Evolutionary conservation across 1,139 yeast genomes (phyloP).

Genomic region (Suhomyces bokatorum): DNA sequence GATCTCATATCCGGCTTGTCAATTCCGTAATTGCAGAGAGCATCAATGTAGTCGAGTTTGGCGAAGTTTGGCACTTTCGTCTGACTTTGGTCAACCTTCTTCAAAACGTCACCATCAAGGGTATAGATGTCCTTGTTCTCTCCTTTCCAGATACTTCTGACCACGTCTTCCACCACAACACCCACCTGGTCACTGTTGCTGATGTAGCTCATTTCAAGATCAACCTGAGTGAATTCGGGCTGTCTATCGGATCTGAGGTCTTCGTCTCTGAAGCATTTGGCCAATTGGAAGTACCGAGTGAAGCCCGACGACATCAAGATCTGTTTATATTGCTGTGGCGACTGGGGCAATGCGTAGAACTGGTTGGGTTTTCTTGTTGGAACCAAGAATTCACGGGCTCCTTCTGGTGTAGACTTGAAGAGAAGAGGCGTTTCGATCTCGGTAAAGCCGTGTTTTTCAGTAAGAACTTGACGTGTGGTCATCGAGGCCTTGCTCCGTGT

Average conservation of each 20-base stretch:
- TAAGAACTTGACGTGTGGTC: conserved; percentile 52
- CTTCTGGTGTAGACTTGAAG: conserved; percentile 96
- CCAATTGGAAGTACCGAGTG: conserved; percentile 81
- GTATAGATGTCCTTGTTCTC: conserved; percentile 41
- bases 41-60: conserved; percentile 63
- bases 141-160: conserved; percentile 56
- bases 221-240: conserved; percentile 96
- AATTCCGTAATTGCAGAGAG: conserved; percentile 75
- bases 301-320: conserved; percentile 93
- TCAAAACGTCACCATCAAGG: conserved; percentile 20
- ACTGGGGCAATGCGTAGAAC: conserved; percentile 92
- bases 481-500: conserved; percentile 62
- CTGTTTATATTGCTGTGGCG: conserved; percentile 97
- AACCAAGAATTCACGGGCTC: conserved; percentile 92
- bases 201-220: conserved; percentile 89
- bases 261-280: conserved; percentile 93
- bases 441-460: conserved; percentile 51
- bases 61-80: conserved; percentile 30
- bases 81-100: neutral
- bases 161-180: conserved; percentile 58
- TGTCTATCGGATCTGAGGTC: conserved; percentile 94
- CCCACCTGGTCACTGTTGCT: conserved; percentile 65
- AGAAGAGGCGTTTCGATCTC: conserved; percentile 92
- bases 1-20: conserved; percentile 93
- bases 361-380: conserved; percentile 70